Base-by-base conservation (phyloP, 1,139 yeast genomes). In the Scheffersomyces stambukii region DNA sequence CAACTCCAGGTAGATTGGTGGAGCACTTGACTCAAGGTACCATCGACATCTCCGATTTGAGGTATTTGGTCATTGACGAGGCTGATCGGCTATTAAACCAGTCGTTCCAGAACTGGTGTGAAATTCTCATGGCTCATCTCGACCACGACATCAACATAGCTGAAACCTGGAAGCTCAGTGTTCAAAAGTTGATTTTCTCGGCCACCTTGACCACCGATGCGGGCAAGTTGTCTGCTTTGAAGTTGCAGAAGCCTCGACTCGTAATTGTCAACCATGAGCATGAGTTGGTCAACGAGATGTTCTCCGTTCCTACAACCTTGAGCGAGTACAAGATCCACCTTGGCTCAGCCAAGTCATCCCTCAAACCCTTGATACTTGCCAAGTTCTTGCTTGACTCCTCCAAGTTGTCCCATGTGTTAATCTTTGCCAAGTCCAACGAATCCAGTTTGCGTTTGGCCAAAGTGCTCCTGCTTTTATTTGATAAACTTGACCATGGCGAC, bases 131-230 rank as follows among this genome's bases (percentile, higher is more conserved):
- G 33, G 42, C 59, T 3, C 66, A 69, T 18, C 52, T 81, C 18
- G 74, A 73, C 20, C 9, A 11, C 20, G 45, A 49, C 41, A 31
- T 46, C 10, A 54, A 56, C 31, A 41, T 65, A 42, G 37, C 44
- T 8, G 41, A 46, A 10, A 30, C 34, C 14, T 65, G 70, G 66
- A 43, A 36, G 10, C 36, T 51, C 23, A 41, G 45, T 10, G 60
- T 57, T 12, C 66, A 62, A 23, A 88, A 89, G 45, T 68, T 91
- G 53, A 69, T 91, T 3, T 88, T 91, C 49, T 82, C 95, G 23
- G 98, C 99, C 5, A 91, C 99, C 0, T 68, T 93, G 34, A 88
- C 96, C 3, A 81, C 96, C 1, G 95, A 89, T 54, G 88, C 96
- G 0, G 95, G 93, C 19, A 84, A 84, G 48, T 62, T 93, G 30